Evolutionary conservation across 2,329 filamentous ascomycete species (phyloP).

Genomic region (Chrysosporium queenslandicum): DNA sequence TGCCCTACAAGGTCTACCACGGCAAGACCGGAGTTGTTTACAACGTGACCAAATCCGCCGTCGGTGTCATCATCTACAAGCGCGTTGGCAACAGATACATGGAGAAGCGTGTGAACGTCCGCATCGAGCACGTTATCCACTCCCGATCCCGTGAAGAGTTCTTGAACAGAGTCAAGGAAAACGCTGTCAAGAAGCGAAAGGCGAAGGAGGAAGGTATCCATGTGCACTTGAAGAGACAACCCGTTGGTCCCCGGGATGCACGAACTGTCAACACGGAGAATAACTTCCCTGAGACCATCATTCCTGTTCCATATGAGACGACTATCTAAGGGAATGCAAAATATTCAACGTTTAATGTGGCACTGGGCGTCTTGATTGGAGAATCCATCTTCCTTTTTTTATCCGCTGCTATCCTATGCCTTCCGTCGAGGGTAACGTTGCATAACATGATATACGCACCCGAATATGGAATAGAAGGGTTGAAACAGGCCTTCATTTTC

Average conservation of each 20-base stretch:
- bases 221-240: slow-evolving; percentile 87
- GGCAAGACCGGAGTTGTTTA: slow-evolving; percentile 97
- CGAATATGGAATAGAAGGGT: slow-evolving; percentile 22
- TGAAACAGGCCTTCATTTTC: slow-evolving; percentile 1
- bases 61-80: slow-evolving; percentile 99
- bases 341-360: slow-evolving; percentile 24
- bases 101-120: slow-evolving; percentile 99
- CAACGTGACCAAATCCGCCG: slow-evolving; percentile 97
- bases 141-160: slow-evolving; percentile 97
- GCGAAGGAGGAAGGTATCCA: slow-evolving; percentile 81
- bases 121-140: slow-evolving; percentile 90
- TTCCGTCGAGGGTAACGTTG: slow-evolving; percentile 11
- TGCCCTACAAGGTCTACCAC: slow-evolving; percentile 99
- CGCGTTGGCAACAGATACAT: slow-evolving; percentile 99
- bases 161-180: slow-evolving; percentile 89
- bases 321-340: slow-evolving; percentile 63
- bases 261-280: slow-evolving; percentile 70
- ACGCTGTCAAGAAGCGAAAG: slow-evolving; percentile 84
- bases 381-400: slow-evolving; percentile 19
- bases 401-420: slow-evolving; percentile 16
- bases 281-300: slow-evolving; percentile 82
- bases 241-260: slow-evolving; percentile 67
- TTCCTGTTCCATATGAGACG: slow-evolving; percentile 92
- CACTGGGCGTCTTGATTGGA: slow-evolving; percentile 23
- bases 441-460: slow-evolving; percentile 23